Conservation (phyloP, 2,329 filamentous ascomycete species). For the Verticillium alfalfae region DNA sequence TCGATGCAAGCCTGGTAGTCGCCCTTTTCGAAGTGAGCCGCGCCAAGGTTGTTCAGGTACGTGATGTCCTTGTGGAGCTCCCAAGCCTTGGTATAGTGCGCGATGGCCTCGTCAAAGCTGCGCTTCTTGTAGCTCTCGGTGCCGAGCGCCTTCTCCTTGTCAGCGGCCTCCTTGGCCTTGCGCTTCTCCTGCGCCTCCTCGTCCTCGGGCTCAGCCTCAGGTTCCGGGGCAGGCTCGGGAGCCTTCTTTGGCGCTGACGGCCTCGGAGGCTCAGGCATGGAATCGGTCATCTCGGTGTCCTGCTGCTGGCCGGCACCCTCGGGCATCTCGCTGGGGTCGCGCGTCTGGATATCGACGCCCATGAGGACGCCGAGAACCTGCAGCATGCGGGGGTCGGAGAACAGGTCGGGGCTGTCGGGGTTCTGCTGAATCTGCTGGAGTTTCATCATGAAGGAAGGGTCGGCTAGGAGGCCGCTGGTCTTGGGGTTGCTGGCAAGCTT, state of each 20-base stretch:
- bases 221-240: conserved; percentile 49
- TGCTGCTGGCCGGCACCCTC: conserved; percentile 36
- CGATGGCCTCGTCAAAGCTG: conserved; percentile 90
- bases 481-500: conserved; percentile 95
- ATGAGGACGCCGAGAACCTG: conserved; percentile 91
- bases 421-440: conserved; percentile 76
- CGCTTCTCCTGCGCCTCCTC: conserved; percentile 80
- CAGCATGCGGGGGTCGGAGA: conserved; percentile 86
- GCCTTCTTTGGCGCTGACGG: conserved; percentile 49
- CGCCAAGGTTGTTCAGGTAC: conserved; percentile 93
- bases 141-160: conserved; percentile 89
- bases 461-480: conserved; percentile 74
- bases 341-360: conserved; percentile 78
- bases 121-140: conserved; percentile 98
- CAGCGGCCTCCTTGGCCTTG: conserved; percentile 87
- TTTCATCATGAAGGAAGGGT: conserved; percentile 85
- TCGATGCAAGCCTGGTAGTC: conserved; percentile 87
- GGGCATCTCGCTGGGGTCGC: conserved; percentile 28
- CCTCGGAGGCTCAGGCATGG: conserved; percentile 28
- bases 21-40: conserved; percentile 92
- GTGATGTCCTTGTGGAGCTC: conserved; percentile 93
- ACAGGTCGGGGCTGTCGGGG: conserved; percentile 73
- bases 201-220: conserved; percentile 65
- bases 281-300: conserved; percentile 75
- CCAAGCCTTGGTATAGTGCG: conserved; percentile 94